Evolutionary conservation across 2,329 filamentous ascomycete genomes (phyloP), one percentile per base, ranked within the genome.

Genomic region (Exophiala alcalophila): DNA sequence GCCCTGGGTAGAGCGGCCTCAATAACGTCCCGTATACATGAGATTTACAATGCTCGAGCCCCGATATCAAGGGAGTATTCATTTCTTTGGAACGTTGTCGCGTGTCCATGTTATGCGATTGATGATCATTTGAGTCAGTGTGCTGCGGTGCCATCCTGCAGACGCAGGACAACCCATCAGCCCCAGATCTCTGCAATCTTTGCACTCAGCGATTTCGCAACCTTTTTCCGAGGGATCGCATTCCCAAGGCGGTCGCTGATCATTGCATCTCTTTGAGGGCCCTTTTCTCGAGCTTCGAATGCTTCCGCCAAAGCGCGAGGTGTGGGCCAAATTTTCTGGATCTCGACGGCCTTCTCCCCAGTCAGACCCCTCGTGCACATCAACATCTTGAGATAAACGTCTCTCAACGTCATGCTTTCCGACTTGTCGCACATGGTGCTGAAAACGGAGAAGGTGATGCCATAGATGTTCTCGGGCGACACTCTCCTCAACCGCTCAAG

Each of bases 311-410:
- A 78, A 1, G 79, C 78, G 45, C 76, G 70, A 0, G 86, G 86
- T 2, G 86, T 91, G 52, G 74, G 78, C 84, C 86, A 92, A n/a
- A 73, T 67, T 53, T 79, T 81, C 59, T 91, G 86, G 9, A 92
- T 87, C 63, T 87, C 85, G 4, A 90, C 63, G 0, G 86, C 86
- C 56, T 85, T 86, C 55, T 90, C 85, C 3, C 83, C 84, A 1
- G 83, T 86, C 9, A 92, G 71, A 1, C 84, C 84, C 40, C 76
- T 76, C 2, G 78, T 86, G 50, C 83, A 87, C 85, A 92, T 89
- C 33, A 92, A 73, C 85, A 92, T 91, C 63, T 90, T 90, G 18
- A 92, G 67, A 54, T 79, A 91, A 0, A 90, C 63, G 55, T 92
- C 86, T 41, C 84, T 72, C 7, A 91, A 67, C 0, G 84, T 86